Percentiles rank a stretch among this genome's conserved stretches.
phyloP scores from a whole-genome alignment of 306 rosid species.

The Glycine soja region DNA sequence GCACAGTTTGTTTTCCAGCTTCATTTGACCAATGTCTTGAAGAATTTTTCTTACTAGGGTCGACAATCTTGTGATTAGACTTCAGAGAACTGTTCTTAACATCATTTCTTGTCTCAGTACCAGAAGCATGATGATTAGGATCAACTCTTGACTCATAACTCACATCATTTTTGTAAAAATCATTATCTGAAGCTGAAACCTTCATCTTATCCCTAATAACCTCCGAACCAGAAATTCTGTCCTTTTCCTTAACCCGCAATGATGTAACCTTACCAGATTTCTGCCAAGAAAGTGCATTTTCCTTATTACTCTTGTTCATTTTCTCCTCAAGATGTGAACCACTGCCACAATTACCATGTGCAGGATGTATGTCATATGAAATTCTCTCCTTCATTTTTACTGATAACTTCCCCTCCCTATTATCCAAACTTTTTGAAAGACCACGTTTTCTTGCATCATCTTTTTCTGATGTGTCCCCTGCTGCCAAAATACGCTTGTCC shows the following conservation, averaged over 20 bases:
- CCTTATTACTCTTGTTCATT: conserved; percentile 45
- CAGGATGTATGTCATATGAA: conserved; percentile 35
- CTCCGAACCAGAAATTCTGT: conserved; percentile 49
- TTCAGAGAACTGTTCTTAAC: conserved; percentile 40
- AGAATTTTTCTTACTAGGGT: conserved; percentile 40
- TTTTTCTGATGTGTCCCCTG: conserved; percentile 48
- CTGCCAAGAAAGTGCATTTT: conserved; percentile 48
- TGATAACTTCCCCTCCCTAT: conserved; percentile 44
- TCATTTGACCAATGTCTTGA: conserved; percentile 49
- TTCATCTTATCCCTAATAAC: conserved; percentile 48
- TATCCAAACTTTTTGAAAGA: conserved; percentile 42
- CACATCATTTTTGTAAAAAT: conserved; percentile 50
- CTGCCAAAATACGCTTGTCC: conserved; percentile 46
- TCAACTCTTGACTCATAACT: conserved; percentile 48
- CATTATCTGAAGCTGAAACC: conserved; percentile 51
- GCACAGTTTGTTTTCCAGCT: conserved; percentile 48
- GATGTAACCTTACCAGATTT: conserved; percentile 51
- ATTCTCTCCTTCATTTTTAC: conserved; percentile 41
- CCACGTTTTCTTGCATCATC: conserved; percentile 47
- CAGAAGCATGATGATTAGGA: conserved; percentile 40
- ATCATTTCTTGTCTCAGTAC: conserved; percentile 41
- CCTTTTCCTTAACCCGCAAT: conserved; percentile 50
- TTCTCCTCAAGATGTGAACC: conserved; percentile 47
- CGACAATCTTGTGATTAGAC: conserved; percentile 45
- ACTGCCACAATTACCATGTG: conserved; percentile 44